These are phyloP conservation scores for Pseudocercospora eumusae DNA, from an alignment of 2,329 filamentous ascomycete species.

Conservation along the genomic window DNA sequence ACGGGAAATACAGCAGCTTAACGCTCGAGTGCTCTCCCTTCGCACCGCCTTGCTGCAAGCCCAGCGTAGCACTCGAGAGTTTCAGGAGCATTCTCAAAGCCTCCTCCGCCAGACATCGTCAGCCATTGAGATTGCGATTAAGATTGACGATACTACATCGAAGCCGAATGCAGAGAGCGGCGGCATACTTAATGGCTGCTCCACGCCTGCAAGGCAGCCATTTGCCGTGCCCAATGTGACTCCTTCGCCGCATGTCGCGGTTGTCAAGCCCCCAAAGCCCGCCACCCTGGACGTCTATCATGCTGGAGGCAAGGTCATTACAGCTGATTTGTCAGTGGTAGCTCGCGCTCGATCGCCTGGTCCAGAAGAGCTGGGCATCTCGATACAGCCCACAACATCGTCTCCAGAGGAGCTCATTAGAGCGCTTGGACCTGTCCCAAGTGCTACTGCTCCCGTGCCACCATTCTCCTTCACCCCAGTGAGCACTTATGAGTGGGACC, in stretches of 20 bases:
- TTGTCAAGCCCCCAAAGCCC: background rate
- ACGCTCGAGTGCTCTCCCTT: slow-evolving; percentile 20
- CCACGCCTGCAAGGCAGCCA: slow-evolving; percentile 8
- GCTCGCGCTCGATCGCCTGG: slow-evolving; percentile 25
- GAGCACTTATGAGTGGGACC: background rate
- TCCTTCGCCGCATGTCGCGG: background rate
- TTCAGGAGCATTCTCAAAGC: slow-evolving; percentile 17
- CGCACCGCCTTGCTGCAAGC: slow-evolving; percentile 20
- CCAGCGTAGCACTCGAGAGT: slow-evolving; percentile 16
- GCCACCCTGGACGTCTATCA: slow-evolving; percentile 18
- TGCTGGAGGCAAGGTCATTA: slow-evolving; percentile 16
- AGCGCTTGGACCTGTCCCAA: slow-evolving; percentile 30
- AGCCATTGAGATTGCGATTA: slow-evolving; percentile 17
- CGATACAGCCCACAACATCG: slow-evolving; percentile 25
- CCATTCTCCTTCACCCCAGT: background rate
- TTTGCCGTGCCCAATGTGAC: background rate
- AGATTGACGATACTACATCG: slow-evolving; percentile 17
- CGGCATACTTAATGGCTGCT: slow-evolving; percentile 4
- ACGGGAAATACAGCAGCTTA: slow-evolving; percentile 19
- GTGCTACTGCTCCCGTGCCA: background rate
- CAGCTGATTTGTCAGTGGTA: slow-evolving; percentile 22
- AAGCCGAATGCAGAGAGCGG: slow-evolving; percentile 12
- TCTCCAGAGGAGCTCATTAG: slow-evolving; percentile 29
- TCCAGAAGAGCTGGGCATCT: slow-evolving; percentile 26
- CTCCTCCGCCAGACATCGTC: slow-evolving; percentile 18